Evolutionary conservation across 2,329 filamentous ascomycete genomes (phyloP), one percentile per base, ranked within the genome.

Genomic region (Penicillium sp.): DNA sequence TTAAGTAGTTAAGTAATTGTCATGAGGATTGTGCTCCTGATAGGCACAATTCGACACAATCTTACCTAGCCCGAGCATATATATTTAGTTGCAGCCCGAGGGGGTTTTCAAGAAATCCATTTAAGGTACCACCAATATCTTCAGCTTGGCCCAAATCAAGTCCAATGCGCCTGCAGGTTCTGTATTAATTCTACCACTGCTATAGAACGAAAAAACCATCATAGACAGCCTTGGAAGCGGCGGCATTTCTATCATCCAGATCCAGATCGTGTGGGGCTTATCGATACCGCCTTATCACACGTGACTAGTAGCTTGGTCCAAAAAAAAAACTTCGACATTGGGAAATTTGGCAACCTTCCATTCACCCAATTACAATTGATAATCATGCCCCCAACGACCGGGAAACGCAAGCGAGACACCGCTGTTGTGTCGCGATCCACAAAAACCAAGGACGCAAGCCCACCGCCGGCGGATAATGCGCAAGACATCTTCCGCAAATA

Each of bases 81-180:
- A n/a, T n/a, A n/a, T n/a, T n/a, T n/a, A n/a, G n/a, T n/a, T n/a
- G n/a, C n/a, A n/a, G n/a, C n/a, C n/a, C n/a, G n/a, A n/a, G n/a
- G n/a, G n/a, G n/a, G n/a, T n/a, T n/a, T n/a, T n/a, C n/a, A n/a
- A n/a, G n/a, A n/a, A n/a, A n/a, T n/a, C n/a, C n/a, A n/a, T n/a
- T n/a, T n/a, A 27, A 12, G 3, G 5, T 5, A 29, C 94, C 94
- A 37, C 99, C 92, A 66, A 99, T 97, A 75, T 99, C 94, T 80
- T 99, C 97, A 56, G 97, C 94, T 71, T 93, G 88, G 14, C 94
- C 94, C 18, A 92, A 88, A 75, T 99, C 94, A 49, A 99, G 84
- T 77, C 99, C 94, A 75, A 99, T 97, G n/a, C n/a, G n/a, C n/a
- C n/a, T n/a, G n/a, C n/a, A n/a, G n/a, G n/a, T n/a, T n/a, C n/a